phyloP scores from a whole-genome alignment of 176 grass and related monocot genomes.

The Carex pumila region DNA sequence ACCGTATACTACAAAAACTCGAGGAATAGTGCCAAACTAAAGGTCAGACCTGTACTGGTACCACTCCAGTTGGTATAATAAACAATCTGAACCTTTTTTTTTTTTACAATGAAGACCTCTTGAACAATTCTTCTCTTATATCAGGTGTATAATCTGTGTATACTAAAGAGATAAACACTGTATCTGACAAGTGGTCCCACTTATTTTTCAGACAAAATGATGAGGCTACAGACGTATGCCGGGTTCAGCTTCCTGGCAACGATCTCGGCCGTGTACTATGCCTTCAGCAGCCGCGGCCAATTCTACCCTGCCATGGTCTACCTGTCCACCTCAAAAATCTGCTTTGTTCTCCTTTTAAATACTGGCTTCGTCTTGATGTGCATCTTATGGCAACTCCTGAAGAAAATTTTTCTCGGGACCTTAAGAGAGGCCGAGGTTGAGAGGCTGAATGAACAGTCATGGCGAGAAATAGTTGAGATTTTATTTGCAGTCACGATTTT shows the following conservation, averaged over 20 bases:
- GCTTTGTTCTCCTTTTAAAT: constrained; percentile 92
- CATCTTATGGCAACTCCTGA: constrained; percentile 80
- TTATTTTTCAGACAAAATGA: constrained; percentile 34
- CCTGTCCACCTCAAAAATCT: constrained; percentile 95
- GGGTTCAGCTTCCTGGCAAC: constrained; percentile 94
- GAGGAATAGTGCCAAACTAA: not conserved
- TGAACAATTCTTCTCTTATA: not conserved
- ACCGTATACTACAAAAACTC: not conserved
- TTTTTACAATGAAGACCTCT: not conserved
- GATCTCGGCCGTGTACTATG: constrained; percentile 63
- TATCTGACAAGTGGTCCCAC: not conserved
- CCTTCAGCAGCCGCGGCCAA: constrained; percentile 93
- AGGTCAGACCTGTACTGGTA: not conserved
- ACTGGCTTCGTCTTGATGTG: constrained; percentile 86
- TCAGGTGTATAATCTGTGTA: not conserved
- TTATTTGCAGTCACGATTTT: constrained; percentile 96
- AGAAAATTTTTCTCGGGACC: constrained; percentile 72
- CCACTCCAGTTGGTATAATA: not conserved
- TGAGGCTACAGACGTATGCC: constrained; percentile 76
- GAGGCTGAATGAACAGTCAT: constrained; percentile 90
- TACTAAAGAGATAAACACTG: not conserved
- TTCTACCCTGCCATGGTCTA: constrained; percentile 93
- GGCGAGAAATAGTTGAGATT: constrained; percentile 89
- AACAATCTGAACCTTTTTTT: not conserved
- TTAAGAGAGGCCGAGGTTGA: constrained; percentile 90